Conservation (phyloP, 202 grass and related monocot genomes). For the Bolboschoenoplectus hybrid region DNA sequence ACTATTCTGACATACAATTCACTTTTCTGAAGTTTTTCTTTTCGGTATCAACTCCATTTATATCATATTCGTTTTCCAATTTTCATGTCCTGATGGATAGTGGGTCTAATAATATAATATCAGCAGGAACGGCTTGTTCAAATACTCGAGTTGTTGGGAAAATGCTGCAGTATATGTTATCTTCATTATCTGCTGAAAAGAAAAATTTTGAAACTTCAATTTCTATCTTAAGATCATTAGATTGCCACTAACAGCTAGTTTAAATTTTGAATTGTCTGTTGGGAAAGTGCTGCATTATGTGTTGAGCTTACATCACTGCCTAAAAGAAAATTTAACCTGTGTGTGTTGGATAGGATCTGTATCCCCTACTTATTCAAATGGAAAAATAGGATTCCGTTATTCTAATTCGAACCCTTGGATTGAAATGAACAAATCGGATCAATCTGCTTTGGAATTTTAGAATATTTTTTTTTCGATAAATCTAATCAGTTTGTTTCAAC, state of each 20-base stretch:
- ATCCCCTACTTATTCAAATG: too few species aligned
- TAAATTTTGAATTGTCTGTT: not conserved
- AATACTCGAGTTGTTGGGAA: not conserved
- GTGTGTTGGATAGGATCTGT: too few species aligned
- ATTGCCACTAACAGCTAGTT: not conserved
- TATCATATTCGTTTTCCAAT: slow-evolving; percentile 37
- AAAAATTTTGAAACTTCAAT: slow-evolving; percentile 4
- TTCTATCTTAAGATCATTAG: not conserved
- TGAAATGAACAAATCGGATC: too few species aligned
- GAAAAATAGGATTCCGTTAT: too few species aligned
- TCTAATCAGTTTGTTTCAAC: too few species aligned
- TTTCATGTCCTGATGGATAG: not conserved
- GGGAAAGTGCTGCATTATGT: slow-evolving; percentile 2
- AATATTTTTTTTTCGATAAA: too few species aligned
- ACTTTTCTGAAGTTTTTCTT: slow-evolving; percentile 55
- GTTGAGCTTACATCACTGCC: not conserved
- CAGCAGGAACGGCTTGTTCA: not conserved
- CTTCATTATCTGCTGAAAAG: not conserved
- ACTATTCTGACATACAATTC: slow-evolving; percentile 88
- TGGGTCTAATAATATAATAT: not conserved
- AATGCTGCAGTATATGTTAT: slow-evolving; percentile 18
- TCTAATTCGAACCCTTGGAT: too few species aligned
- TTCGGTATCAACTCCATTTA: slow-evolving; percentile 14
- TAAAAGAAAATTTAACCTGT: not conserved
- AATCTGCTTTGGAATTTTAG: too few species aligned